Evolutionary conservation across 805 yeast species (phyloP).

Genomic region (Myxozyma vanderwaltii): DNA sequence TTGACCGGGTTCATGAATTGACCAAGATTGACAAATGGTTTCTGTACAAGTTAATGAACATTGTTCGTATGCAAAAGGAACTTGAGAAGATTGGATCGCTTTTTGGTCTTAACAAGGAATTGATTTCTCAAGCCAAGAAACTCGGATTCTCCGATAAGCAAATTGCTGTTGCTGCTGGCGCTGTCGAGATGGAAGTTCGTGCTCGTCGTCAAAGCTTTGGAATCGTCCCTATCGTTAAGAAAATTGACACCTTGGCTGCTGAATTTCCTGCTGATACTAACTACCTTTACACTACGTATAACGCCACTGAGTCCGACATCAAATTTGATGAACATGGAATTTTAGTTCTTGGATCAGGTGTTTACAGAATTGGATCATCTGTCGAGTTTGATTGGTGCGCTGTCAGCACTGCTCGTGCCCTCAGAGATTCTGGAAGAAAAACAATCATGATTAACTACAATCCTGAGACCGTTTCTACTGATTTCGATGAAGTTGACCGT

Average conservation of each 20-base stretch:
- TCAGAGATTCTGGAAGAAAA: constrained; percentile 81
- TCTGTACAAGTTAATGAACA: constrained; percentile 86
- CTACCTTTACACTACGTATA: constrained; percentile 93
- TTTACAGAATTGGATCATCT: constrained; percentile 96
- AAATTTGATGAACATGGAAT: constrained; percentile 87
- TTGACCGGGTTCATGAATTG: constrained; percentile 87
- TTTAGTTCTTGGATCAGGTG: constrained; percentile 97
- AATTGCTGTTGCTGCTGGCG: constrained; percentile 74
- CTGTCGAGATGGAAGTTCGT: constrained; percentile 80
- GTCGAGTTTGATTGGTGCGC: constrained; percentile 99
- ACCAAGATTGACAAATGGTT: constrained; percentile 97
- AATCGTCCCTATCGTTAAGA: constrained; percentile 90
- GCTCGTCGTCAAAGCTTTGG: constrained; percentile 76
- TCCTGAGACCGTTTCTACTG: constrained; percentile 98
- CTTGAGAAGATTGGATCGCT: constrained; percentile 66
- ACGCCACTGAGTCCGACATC: constrained; percentile 83
- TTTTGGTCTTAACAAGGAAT: constrained; percentile 62
- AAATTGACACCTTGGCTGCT: constrained; percentile 96
- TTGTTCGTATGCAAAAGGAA: constrained; percentile 84
- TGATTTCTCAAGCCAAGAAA: constrained; percentile 79
- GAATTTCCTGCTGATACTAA: constrained; percentile 98
- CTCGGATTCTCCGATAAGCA: constrained; percentile 95
- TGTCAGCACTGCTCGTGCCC: constrained; percentile 91
- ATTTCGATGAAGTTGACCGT: constrained; percentile 97
- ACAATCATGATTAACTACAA: constrained; percentile 97